Evolutionary conservation across 1,284 basidiomycete genomes (phyloP).

Genomic region (Pterulicium gracile): DNA sequence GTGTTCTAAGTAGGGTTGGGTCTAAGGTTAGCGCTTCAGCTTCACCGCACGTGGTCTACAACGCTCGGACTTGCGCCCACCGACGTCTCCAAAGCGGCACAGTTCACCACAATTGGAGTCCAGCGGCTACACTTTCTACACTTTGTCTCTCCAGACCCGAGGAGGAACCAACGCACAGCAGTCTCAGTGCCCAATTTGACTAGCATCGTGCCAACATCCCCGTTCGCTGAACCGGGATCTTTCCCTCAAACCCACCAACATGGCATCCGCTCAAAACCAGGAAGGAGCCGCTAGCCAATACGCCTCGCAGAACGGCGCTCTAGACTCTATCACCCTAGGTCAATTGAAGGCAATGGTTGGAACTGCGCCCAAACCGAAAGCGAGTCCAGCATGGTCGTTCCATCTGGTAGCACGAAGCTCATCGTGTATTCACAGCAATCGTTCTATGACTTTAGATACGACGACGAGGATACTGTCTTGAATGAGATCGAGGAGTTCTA

Average conservation of each 20-base stretch:
- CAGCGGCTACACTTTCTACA: slow-evolving; percentile 10
- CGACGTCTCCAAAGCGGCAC: too few species aligned
- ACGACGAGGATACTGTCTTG: slow-evolving; percentile 91
- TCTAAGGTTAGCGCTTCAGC: too few species aligned
- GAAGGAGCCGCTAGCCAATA: background rate
- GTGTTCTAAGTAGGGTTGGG: too few species aligned
- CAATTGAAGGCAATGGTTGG: slow-evolving; percentile 70
- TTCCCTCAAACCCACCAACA: too few species aligned
- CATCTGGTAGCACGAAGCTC: slow-evolving; percentile 10
- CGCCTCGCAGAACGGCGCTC: background rate
- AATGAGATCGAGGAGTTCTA: slow-evolving; percentile 98
- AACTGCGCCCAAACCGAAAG: slow-evolving; percentile 69
- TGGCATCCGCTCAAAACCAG: background rate
- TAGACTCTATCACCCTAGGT: slow-evolving; percentile 73
- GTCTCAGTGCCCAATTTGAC: too few species aligned
- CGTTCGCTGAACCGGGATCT: too few species aligned
- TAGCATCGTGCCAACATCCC: too few species aligned
- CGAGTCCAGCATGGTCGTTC: slow-evolving; percentile 20
- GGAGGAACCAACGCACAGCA: too few species aligned
- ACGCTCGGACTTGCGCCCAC: too few species aligned
- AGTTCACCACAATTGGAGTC: too few species aligned
- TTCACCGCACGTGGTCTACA: too few species aligned
- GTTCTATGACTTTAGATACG: slow-evolving; percentile 84
- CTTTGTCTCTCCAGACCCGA: slow-evolving; percentile 15
- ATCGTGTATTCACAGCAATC: slow-evolving; percentile 47